Evolutionary conservation across 192 early-diverging fungal species (phyloP).

Genomic region (Coemansia sp.): DNA sequence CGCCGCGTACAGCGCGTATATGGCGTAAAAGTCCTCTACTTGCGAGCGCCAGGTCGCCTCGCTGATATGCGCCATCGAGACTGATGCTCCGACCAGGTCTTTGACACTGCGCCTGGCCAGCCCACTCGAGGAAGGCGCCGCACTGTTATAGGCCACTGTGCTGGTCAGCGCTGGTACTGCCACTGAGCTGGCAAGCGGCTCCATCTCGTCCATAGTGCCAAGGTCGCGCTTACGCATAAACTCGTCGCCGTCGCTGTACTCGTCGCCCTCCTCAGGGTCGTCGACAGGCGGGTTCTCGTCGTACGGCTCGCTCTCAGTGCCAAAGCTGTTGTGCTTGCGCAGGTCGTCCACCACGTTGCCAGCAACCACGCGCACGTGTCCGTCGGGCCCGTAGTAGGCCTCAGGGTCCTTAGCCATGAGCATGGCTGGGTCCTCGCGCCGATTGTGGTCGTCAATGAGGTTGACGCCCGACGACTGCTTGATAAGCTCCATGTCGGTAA

Average conservation of each 20-base stretch:
- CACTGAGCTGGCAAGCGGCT: constrained; percentile 22
- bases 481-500: constrained; percentile 52
- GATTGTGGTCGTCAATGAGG: constrained; percentile 54
- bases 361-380: constrained; percentile 45
- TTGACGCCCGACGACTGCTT: constrained; percentile 53
- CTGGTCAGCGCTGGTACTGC: neutral
- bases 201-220: constrained; percentile 11
- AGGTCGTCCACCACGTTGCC: constrained; percentile 53
- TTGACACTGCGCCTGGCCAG: constrained; percentile 23
- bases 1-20: constrained; percentile 42
- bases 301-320: constrained; percentile 43
- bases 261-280: constrained; percentile 51
- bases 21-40: constrained; percentile 47
- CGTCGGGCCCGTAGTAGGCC: constrained; percentile 50
- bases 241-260: constrained; percentile 53
- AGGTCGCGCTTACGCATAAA: constrained; percentile 55
- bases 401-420: constrained; percentile 53
- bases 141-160: neutral
- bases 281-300: constrained; percentile 55
- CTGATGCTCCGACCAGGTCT: constrained; percentile 32
- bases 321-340: constrained; percentile 48
- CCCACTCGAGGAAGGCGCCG: neutral
- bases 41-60: constrained; percentile 47
- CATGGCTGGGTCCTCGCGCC: constrained; percentile 54
- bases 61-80: constrained; percentile 39